Percentiles rank a stretch among this genome's conserved stretches.
phyloP scores from a whole-genome alignment of 345 rosid species.

The Aquilaria sinensis region DNA sequence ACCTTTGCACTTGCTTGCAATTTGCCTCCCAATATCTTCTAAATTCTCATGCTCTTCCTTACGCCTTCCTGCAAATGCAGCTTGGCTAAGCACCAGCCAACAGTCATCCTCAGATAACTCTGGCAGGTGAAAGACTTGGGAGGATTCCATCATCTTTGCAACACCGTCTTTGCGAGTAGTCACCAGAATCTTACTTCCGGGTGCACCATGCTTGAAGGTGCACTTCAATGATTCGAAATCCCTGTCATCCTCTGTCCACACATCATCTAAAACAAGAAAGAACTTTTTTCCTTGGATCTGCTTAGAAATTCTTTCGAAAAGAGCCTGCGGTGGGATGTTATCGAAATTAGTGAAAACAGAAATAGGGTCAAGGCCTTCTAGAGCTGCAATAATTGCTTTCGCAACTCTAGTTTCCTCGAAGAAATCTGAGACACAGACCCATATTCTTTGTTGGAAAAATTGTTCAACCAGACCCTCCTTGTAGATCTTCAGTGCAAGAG shows the following conservation, averaged over 20 bases:
- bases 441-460: not conserved
- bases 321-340: not conserved
- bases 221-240: not conserved
- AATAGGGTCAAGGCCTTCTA: no score
- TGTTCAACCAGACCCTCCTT: not conserved
- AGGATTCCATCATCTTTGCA: not conserved
- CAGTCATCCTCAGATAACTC: not conserved
- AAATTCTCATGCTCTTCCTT: not conserved
- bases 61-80: not conserved
- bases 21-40: constrained; percentile 1
- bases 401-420: not conserved
- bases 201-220: not conserved
- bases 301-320: not conserved
- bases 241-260: not conserved
- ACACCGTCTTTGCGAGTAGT: not conserved
- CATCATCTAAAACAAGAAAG: constrained; percentile 13
- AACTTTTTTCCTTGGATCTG: not conserved
- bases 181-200: not conserved
- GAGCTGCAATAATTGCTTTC: no score
- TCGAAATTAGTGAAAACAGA: not conserved
- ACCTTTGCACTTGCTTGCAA: constrained; percentile 4
- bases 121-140: not conserved
- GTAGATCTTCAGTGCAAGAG: constrained; percentile 2
- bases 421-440: constrained; percentile 1
- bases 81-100: not conserved